A percentile compares a stretch with the other conserved stretches of the same genome.
These are phyloP conservation scores for Collybiopsis confluens DNA, from an alignment of 768 basidiomycete species.

Conservation along the genomic window DNA sequence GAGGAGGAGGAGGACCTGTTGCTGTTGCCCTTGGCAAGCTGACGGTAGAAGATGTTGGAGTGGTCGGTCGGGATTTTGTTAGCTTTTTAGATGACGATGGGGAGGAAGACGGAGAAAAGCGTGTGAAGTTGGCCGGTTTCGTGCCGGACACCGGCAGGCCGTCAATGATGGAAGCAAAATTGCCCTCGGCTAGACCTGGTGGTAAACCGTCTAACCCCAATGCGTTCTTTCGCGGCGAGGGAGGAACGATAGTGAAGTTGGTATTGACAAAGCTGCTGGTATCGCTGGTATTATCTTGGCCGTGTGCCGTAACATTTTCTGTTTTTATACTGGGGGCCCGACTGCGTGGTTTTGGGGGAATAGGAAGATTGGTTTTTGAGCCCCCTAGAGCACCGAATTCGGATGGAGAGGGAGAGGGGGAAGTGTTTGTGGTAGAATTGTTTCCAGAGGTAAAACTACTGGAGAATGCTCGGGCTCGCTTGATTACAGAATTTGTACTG, in stretches of 20 bases:
- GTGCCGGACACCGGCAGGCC: slow-evolving; percentile 4
- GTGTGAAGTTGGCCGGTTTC: no score
- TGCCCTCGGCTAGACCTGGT: not conserved
- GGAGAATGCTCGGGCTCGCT: not conserved
- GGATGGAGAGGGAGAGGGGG: not conserved
- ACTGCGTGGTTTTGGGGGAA: slow-evolving; percentile 2
- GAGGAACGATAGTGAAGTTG: slow-evolving; percentile 3
- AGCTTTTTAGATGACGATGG: not conserved
- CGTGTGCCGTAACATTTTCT: not conserved
- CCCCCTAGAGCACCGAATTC: not conserved
- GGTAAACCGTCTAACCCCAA: not conserved
- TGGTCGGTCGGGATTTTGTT: slow-evolving; percentile 5
- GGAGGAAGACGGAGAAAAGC: not conserved
- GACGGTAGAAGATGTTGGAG: slow-evolving; percentile 5
- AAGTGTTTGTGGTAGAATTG: not conserved
- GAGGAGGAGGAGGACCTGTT: not conserved
- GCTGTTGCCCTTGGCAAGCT: not conserved
- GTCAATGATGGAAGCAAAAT: not conserved
- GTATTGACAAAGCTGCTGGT: slow-evolving; percentile 1
- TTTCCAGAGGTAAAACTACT: not conserved
- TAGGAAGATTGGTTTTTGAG: not conserved
- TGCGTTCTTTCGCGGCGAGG: not conserved
- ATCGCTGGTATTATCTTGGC: slow-evolving; percentile 3
- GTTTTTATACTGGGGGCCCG: slow-evolving; percentile 7
- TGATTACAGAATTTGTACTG: no score